Percentiles rank a stretch among this genome's conserved stretches.
Conservation (phyloP, 805 yeast genomes). For the Pichia insulana region DNA sequence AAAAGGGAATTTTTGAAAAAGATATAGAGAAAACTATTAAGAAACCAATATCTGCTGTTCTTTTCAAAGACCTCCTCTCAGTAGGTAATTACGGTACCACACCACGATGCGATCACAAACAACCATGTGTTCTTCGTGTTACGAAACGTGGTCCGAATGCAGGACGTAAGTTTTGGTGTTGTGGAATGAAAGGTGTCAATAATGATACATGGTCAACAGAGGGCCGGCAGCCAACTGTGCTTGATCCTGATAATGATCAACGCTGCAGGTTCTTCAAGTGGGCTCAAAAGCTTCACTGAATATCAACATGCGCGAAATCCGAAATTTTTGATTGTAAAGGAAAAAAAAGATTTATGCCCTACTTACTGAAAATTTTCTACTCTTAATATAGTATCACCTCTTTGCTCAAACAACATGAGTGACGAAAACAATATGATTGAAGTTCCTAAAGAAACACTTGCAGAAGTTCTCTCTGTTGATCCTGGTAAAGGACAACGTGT, state of each 20-base stretch:
- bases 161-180: constrained; percentile 49
- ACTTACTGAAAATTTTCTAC: neutral
- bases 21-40: neutral
- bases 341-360: too few relatives aligned
- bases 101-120: constrained; percentile 42
- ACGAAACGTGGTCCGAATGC: constrained; percentile 36
- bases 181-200: constrained; percentile 28
- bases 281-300: constrained; percentile 23
- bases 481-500: constrained; percentile 24
- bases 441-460: constrained; percentile 5
- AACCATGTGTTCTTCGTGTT: constrained; percentile 37
- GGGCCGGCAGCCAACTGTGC: neutral
- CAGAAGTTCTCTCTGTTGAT: constrained; percentile 11
- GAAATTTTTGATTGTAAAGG: neutral
- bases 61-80: constrained; percentile 19
- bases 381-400: neutral
- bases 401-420: neutral
- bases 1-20: neutral
- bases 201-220: constrained; percentile 20
- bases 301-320: too few relatives aligned
- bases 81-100: constrained; percentile 7
- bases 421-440: neutral
- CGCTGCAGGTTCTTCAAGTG: constrained; percentile 51
- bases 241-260: constrained; percentile 11
- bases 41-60: constrained; percentile 9